phyloP scores from a whole-genome alignment of 371 early-diverging fungal genomes.

The Nematocida major region DNA sequence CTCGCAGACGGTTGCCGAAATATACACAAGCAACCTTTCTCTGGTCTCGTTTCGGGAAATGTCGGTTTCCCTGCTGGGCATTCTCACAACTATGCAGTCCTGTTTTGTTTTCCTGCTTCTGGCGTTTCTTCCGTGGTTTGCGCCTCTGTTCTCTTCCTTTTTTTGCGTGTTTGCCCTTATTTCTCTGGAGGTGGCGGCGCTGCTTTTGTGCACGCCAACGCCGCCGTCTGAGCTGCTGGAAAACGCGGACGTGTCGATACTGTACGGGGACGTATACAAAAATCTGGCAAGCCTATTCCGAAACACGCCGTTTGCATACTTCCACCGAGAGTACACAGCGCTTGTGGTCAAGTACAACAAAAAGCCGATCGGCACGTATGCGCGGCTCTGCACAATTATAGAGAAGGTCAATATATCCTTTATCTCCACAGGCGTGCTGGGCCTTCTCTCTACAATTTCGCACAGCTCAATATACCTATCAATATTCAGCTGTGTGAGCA shows the following conservation, averaged over 20 bases:
- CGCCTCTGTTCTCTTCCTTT: not conserved
- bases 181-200: not conserved
- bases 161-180: not conserved
- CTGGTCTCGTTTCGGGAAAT: conserved; percentile 16
- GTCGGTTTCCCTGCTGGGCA: conserved; percentile 10
- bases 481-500: conserved; percentile 4
- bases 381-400: not conserved
- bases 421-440: conserved; percentile 11
- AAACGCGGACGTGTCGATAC: not conserved
- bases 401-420: conserved; percentile 49
- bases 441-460: conserved; percentile 10
- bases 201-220: not conserved
- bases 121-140: conserved; percentile 1
- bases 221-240: conserved; percentile 28
- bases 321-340: conserved; percentile 35
- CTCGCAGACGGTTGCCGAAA: conserved; percentile 22
- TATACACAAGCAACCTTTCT: conserved; percentile 14
- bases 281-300: not conserved
- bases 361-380: not conserved
- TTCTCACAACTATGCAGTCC: conserved; percentile 15
- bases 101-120: conserved; percentile 20
- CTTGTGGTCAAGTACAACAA: conserved; percentile 12
- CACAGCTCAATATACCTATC: conserved; percentile 19
- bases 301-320: conserved; percentile 2
- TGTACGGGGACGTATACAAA: conserved; percentile 28